Percentiles rank a stretch among this genome's conserved stretches.
Conservation (phyloP, 371 early-diverging fungal species). For the Mortierella sp. region DNA sequence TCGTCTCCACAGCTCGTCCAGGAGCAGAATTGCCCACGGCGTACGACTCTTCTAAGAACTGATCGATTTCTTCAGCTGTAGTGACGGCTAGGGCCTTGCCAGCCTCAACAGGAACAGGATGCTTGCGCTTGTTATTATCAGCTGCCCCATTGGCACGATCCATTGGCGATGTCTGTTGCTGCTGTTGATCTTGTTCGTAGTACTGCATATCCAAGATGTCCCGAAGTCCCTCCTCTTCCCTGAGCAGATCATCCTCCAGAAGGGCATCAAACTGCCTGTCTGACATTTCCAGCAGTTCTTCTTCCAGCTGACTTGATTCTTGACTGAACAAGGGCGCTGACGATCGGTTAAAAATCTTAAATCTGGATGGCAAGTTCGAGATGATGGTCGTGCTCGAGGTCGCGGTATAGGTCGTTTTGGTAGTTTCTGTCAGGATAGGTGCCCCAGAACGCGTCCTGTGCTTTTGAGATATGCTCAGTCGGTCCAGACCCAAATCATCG, state of each 20-base stretch:
- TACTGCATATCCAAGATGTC: slow-evolving; percentile 22
- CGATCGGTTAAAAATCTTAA: slow-evolving; percentile 13
- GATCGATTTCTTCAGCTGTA: slow-evolving; percentile 16
- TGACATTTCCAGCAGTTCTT: slow-evolving; percentile 49
- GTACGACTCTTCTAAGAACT: slow-evolving; percentile 17
- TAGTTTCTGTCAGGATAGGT: slow-evolving; percentile 6
- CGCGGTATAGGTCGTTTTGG: slow-evolving; percentile 24
- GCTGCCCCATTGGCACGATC: background rate
- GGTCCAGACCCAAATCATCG: slow-evolving; percentile 38
- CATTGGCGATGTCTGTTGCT: background rate
- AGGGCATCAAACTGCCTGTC: slow-evolving; percentile 41
- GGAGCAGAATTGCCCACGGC: slow-evolving; percentile 1
- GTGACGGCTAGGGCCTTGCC: background rate
- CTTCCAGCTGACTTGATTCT: slow-evolving; percentile 30
- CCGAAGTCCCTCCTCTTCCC: slow-evolving; percentile 28
- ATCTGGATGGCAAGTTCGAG: slow-evolving; percentile 14
- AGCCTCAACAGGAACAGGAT: background rate
- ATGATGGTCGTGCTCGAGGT: slow-evolving; percentile 45
- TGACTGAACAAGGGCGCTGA: slow-evolving; percentile 6
- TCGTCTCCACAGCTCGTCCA: slow-evolving; percentile 8
- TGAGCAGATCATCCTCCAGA: slow-evolving; percentile 28
- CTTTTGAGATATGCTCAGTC: slow-evolving; percentile 38
- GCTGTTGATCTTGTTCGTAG: slow-evolving; percentile 20
- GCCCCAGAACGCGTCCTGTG: slow-evolving; percentile 30
- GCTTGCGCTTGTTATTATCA: slow-evolving; percentile 31